Evolutionary conservation across 305 asterid species (phyloP).

Genomic region (Solanum chacoense): DNA sequence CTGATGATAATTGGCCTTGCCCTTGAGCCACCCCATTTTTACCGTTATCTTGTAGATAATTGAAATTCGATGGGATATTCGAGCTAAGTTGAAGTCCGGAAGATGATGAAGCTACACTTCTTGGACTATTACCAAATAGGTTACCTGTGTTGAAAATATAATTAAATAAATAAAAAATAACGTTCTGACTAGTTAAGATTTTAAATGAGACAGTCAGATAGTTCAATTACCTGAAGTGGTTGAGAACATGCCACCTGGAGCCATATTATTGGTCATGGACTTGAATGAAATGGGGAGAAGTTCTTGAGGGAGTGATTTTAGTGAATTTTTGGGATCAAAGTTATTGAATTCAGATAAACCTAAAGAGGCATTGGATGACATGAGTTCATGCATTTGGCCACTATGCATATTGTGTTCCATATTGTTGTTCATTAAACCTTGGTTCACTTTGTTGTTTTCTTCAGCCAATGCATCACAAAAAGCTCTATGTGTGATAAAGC

Average conservation of each 20-base stretch:
- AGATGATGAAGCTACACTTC: slow-evolving; percentile 40
- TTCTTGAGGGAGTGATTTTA: slow-evolving; percentile 59
- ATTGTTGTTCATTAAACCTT: slow-evolving; percentile 24
- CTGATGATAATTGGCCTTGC: slow-evolving; percentile 26
- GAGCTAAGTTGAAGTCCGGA: slow-evolving; percentile 81
- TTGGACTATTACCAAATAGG: slow-evolving; percentile 49
- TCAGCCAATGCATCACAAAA: slow-evolving; percentile 81
- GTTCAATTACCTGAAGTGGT: slow-evolving; percentile 17
- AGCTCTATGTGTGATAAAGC: slow-evolving; percentile 87
- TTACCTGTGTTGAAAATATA: slow-evolving; percentile 12
- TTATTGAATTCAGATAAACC: slow-evolving; percentile 40
- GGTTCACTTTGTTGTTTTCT: slow-evolving; percentile 78
- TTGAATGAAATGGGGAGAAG: slow-evolving; percentile 63
- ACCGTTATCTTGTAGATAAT: slow-evolving; percentile 31
- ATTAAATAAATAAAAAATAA: not conserved
- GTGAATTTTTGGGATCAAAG: slow-evolving; percentile 26
- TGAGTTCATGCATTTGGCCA: slow-evolving; percentile 39
- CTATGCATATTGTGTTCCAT: slow-evolving; percentile 26
- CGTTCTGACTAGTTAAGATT: not conserved
- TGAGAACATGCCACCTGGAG: slow-evolving; percentile 49
- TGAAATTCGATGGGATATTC: slow-evolving; percentile 30
- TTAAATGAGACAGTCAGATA: not conserved
- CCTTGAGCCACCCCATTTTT: slow-evolving; percentile 5
- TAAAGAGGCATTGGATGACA: slow-evolving; percentile 20
- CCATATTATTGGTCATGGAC: slow-evolving; percentile 56